A percentile compares a stretch with the other conserved stretches of the same genome.
phyloP scores from a whole-genome alignment of 768 basidiomycete genomes.

The Cyclocybe cylindracea region DNA sequence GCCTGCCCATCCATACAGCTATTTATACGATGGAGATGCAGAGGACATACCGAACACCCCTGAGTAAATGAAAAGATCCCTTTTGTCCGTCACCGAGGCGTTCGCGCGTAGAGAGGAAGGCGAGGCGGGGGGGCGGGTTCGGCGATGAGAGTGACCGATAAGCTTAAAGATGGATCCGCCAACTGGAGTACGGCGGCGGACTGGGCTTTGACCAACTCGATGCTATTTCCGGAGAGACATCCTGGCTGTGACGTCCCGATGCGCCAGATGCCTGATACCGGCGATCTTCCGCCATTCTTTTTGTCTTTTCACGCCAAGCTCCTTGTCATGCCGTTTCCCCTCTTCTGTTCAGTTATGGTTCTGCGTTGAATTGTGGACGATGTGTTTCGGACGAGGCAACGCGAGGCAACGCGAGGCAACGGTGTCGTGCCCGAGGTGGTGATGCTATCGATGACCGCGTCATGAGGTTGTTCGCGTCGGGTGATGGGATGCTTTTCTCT shows the following conservation, averaged over 20 bases:
- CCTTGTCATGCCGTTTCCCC: background rate
- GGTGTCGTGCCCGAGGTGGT: too few relatives aligned
- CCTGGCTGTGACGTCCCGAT: background rate
- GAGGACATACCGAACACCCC: background rate
- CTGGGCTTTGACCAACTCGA: constrained; percentile 5
- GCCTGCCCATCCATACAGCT: background rate
- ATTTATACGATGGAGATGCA: background rate
- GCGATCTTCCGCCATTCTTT: constrained; percentile 6
- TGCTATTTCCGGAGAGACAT: too few relatives aligned
- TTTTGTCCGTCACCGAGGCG: background rate
- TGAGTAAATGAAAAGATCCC: background rate
- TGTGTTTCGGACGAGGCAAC: too few relatives aligned
- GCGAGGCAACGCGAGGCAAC: too few relatives aligned
- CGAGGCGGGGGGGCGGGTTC: too few relatives aligned
- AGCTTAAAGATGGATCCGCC: background rate
- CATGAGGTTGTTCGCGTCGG: too few relatives aligned
- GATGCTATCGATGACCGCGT: too few relatives aligned
- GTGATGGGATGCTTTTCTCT: too few relatives aligned
- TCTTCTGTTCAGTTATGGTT: background rate
- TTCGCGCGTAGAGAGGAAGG: too few relatives aligned
- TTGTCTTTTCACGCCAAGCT: constrained; percentile 7
- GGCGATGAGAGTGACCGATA: background rate
- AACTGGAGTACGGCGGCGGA: background rate
- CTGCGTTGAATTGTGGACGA: too few relatives aligned
- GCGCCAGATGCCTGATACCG: constrained; percentile 5